Percentiles rank a stretch among this genome's conserved stretches.
These are phyloP conservation scores for Metschnikowia gruessii DNA, from an alignment of 805 yeast genomes.

Conservation along the genomic window DNA sequence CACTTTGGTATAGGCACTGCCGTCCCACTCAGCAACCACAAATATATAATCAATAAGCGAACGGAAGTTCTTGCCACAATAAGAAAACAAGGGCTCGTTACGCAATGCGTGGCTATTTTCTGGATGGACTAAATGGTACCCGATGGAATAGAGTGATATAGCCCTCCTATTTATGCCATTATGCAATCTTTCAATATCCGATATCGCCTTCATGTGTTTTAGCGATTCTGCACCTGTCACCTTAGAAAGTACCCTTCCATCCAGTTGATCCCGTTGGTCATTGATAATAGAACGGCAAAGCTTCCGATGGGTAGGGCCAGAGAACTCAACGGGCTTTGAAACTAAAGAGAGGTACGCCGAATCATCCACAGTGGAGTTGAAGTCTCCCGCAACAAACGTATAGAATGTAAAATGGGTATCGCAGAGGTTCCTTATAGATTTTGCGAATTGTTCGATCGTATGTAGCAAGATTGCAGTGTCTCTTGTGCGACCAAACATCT, in stretches of 20 bases:
- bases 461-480: constrained; percentile 1
- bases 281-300: constrained; percentile 1
- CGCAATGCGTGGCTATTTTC: no score
- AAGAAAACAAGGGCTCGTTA: constrained; percentile 6
- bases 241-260: no score
- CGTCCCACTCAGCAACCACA: constrained; percentile 8
- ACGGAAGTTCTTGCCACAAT: constrained; percentile 1
- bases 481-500: not conserved
- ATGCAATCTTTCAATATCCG: constrained; percentile 4
- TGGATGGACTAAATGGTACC: not conserved
- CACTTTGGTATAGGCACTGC: not conserved
- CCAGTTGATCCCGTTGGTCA: not conserved
- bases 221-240: not conserved
- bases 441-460: not conserved
- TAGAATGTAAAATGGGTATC: not conserved
- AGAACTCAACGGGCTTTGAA: constrained; percentile 1
- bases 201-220: not conserved
- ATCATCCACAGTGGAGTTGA: constrained; percentile 5
- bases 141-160: constrained; percentile 2
- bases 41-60: constrained; percentile 6
- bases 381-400: constrained; percentile 9
- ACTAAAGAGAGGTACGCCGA: constrained; percentile 7
- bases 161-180: constrained; percentile 2
- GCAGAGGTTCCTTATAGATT: not conserved
- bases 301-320: constrained; percentile 2